These are phyloP conservation scores for Centella asiatica DNA, from an alignment of 129 eudicot genomes.

Conservation along the genomic window DNA sequence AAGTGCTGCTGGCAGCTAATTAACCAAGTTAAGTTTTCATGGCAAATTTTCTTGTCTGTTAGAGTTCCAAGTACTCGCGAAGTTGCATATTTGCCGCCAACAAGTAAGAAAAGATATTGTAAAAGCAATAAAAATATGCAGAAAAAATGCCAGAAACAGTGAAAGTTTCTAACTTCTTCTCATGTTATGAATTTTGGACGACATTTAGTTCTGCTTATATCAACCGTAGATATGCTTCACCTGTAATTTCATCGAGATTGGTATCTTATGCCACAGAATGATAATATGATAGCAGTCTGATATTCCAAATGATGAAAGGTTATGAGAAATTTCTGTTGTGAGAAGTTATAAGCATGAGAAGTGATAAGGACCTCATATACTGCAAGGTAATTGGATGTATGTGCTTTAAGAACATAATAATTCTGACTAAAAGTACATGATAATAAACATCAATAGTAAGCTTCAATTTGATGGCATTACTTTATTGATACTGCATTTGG, in stretches of 20 bases:
- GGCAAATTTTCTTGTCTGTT: no score
- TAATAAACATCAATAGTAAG: background rate
- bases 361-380: slow-evolving; percentile 7
- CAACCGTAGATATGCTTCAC: background rate
- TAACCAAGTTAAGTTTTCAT: no score
- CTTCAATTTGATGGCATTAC: background rate
- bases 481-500: no score
- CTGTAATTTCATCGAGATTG: slow-evolving; percentile 6
- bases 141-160: no score
- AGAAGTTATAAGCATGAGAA: no score
- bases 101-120: no score
- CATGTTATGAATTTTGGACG: background rate
- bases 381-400: background rate
- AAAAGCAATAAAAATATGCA: no score
- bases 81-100: no score
- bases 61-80: no score
- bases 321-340: slow-evolving; percentile 2
- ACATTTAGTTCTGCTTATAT: background rate
- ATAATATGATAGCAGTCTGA: slow-evolving; percentile 8
- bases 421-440: background rate
- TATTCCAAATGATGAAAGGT: slow-evolving; percentile 16
- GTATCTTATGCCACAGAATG: slow-evolving; percentile 20
- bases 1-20: no score
- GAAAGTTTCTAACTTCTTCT: no score
- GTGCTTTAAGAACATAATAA: background rate